Evolutionary conservation across 257 asterid species (phyloP).

Genomic region (Nicotiana sylvestris): DNA sequence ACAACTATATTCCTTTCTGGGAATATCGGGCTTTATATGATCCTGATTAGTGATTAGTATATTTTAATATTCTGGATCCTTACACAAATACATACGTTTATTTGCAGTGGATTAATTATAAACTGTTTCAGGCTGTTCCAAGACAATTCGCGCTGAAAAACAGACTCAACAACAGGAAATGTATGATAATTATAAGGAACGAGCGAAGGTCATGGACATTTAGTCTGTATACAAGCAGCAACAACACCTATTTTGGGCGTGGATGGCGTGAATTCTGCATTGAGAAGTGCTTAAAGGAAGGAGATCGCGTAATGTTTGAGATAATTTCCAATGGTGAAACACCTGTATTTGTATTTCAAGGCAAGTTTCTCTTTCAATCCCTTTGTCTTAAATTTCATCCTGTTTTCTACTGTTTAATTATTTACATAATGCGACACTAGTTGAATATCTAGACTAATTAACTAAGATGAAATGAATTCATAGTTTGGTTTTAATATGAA

Average conservation of each 20-base stretch:
- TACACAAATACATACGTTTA: not conserved
- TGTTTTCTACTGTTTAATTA: not conserved
- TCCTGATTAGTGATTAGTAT: too few relatives aligned
- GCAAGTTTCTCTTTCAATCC: not conserved
- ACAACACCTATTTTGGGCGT: not conserved
- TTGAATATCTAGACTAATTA: too few relatives aligned
- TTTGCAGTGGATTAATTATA: not conserved
- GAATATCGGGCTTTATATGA: too few relatives aligned
- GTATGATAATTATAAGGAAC: not conserved
- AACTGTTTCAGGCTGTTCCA: not conserved
- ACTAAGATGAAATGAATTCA: too few relatives aligned
- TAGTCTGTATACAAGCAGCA: not conserved
- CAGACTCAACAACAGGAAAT: not conserved
- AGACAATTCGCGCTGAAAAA: not conserved
- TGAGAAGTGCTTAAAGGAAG: not conserved
- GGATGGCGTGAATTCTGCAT: not conserved
- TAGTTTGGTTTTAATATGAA: too few relatives aligned
- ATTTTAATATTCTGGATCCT: too few relatives aligned
- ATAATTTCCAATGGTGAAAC: not conserved
- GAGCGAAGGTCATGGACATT: not conserved
- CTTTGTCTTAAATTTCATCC: slow-evolving; percentile 8
- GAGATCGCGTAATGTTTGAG: not conserved
- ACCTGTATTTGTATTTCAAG: not conserved
- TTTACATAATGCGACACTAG: too few relatives aligned
- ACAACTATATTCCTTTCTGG: too few relatives aligned